phyloP scores from a whole-genome alignment of 768 basidiomycete species.

The Boletus huronensis region DNA sequence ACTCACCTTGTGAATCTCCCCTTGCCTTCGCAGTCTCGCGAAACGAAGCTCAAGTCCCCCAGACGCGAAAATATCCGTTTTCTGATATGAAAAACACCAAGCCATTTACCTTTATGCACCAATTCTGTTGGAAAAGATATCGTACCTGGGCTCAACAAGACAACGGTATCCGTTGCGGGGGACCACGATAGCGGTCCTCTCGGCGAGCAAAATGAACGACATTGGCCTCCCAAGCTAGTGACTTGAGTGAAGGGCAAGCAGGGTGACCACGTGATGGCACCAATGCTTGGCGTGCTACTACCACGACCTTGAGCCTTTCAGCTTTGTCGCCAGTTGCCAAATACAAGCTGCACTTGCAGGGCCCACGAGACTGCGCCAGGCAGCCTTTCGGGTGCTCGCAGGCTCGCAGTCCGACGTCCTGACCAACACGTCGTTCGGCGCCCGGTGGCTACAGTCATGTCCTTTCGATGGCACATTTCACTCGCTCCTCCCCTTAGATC shows the following conservation, averaged over 20 bases:
- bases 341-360: neutral
- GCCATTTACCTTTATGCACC: neutral
- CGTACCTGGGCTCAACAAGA: too few species aligned
- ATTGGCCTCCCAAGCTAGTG: neutral
- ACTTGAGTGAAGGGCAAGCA: neutral
- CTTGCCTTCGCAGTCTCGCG: neutral
- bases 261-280: slow-evolving; percentile 4
- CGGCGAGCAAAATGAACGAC: neutral
- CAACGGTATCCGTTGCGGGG: too few species aligned
- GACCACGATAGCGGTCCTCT: neutral
- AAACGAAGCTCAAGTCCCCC: slow-evolving; percentile 32
- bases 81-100: neutral
- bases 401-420: slow-evolving; percentile 9
- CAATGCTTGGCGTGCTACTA: neutral
- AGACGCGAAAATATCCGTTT: neutral
- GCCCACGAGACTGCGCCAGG: slow-evolving; percentile 19
- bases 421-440: slow-evolving; percentile 37
- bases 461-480: slow-evolving; percentile 19
- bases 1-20: slow-evolving; percentile 5
- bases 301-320: neutral
- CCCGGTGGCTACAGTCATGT: slow-evolving; percentile 31
- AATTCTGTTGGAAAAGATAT: too few species aligned
- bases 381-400: slow-evolving; percentile 5
- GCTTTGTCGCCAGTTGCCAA: neutral
- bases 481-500: slow-evolving; percentile 27